phyloP scores from a whole-genome alignment of 768 basidiomycete species.

The Rhizopogon sp. region DNA sequence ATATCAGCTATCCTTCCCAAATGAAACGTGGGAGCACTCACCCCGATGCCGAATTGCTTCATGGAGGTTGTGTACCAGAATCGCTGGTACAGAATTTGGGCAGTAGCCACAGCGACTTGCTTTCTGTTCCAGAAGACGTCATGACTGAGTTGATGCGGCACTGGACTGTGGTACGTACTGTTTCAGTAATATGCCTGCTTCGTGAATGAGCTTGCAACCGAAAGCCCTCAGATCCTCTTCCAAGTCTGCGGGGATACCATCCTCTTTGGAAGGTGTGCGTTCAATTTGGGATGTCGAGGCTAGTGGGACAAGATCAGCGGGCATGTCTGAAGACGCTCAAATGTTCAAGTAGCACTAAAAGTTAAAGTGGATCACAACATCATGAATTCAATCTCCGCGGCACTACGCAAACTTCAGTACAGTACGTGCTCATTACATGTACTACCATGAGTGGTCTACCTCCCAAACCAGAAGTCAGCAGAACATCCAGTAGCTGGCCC shows the following conservation, averaged over 20 bases:
- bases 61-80: conserved; percentile 97
- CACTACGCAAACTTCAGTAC: not conserved
- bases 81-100: conserved; percentile 92
- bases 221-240: conserved; percentile 88
- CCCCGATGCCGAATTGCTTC: conserved; percentile 91
- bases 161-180: conserved; percentile 50
- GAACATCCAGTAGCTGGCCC: conserved; percentile 11
- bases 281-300: conserved; percentile 78
- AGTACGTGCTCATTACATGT: too few relatives aligned
- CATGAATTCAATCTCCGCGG: conserved; percentile 3
- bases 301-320: conserved; percentile 65
- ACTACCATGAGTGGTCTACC: conserved; percentile 23
- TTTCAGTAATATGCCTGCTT: conserved; percentile 86
- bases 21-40: conserved; percentile 35
- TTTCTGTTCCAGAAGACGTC: conserved; percentile 46
- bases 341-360: too few relatives aligned
- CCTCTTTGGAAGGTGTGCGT: conserved; percentile 73
- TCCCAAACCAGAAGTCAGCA: conserved; percentile 26
- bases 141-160: not conserved
- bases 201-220: conserved; percentile 92
- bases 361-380: too few relatives aligned
- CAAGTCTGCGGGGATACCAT: conserved; percentile 75
- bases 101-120: conserved; percentile 95
- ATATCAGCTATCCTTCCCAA: conserved; percentile 6
- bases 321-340: conserved; percentile 26